Percentiles rank a stretch among this genome's conserved stretches.
Conservation (phyloP, 257 asterid genomes). For the Echium plantagineum region DNA sequence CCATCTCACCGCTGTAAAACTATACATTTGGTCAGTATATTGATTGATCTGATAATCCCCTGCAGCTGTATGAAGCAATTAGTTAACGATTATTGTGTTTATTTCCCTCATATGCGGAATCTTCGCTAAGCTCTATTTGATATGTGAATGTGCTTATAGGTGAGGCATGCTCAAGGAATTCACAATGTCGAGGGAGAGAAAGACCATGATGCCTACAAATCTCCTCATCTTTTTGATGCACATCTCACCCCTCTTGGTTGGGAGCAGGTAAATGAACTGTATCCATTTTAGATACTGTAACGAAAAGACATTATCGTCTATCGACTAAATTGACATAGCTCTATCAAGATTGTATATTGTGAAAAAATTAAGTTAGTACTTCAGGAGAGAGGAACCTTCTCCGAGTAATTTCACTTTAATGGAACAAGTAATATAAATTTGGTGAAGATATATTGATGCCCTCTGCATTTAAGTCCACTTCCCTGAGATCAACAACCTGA, state of each 20-base stretch:
- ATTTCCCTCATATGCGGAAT: background rate
- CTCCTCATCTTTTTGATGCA: constrained; percentile 80
- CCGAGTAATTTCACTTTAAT: no score
- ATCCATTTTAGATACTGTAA: background rate
- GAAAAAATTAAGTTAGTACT: no score
- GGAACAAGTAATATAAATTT: background rate
- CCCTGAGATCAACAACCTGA: background rate
- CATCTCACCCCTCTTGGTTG: constrained; percentile 91
- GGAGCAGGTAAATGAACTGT: constrained; percentile 50
- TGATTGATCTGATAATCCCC: background rate
- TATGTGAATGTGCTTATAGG: constrained; percentile 27
- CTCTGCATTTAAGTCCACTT: background rate
- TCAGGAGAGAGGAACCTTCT: no score
- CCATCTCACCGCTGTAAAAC: constrained; percentile 84
- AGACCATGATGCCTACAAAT: constrained; percentile 68
- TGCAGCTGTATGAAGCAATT: background rate
- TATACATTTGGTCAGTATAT: constrained; percentile 62
- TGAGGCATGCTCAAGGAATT: constrained; percentile 94
- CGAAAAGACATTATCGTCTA: background rate
- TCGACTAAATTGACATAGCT: background rate
- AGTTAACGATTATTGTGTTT: background rate
- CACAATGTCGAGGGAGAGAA: constrained; percentile 95
- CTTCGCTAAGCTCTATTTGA: background rate
- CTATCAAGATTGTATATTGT: background rate
- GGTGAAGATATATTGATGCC: background rate